These are phyloP conservation scores for Annona cherimola DNA, from an alignment of 164 flowering plant species.

Conservation along the genomic window DNA sequence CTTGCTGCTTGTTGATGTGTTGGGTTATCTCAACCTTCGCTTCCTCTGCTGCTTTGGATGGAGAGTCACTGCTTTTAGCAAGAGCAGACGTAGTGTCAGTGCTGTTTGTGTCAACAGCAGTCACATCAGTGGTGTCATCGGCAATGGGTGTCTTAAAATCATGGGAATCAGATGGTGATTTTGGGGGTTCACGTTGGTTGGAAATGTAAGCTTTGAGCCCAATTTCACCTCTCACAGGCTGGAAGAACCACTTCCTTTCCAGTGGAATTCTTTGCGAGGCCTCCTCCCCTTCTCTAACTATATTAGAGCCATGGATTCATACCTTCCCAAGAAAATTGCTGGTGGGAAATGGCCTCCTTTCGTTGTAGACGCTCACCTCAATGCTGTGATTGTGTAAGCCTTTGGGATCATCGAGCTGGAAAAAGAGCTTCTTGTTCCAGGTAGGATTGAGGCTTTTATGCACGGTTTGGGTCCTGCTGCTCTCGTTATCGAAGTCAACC, in stretches of 20 bases:
- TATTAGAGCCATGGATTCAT: constrained; percentile 15
- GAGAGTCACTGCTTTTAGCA: neutral
- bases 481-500: constrained; percentile 15
- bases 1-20: constrained; percentile 20
- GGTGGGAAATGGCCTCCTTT: constrained; percentile 10
- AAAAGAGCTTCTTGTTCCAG: constrained; percentile 14
- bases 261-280: constrained; percentile 3
- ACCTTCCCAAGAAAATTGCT: constrained; percentile 19
- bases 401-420: constrained; percentile 9
- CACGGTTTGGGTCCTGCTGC: constrained; percentile 9
- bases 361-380: constrained; percentile 14
- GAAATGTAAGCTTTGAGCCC: constrained; percentile 12
- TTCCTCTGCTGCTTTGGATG: constrained; percentile 8
- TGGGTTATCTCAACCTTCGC: constrained; percentile 13
- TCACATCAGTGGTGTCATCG: neutral
- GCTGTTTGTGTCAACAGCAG: neutral
- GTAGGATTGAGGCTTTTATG: constrained; percentile 14
- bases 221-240: constrained; percentile 6
- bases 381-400: constrained; percentile 2
- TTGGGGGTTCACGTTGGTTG: constrained; percentile 5
- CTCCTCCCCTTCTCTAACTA: constrained; percentile 9
- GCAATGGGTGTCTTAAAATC: neutral
- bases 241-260: constrained; percentile 14
- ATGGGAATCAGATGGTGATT: neutral
- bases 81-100: neutral